These are phyloP conservation scores for Colletotrichum caudatum DNA, from an alignment of 2,329 filamentous ascomycete genomes.

Conservation along the genomic window DNA sequence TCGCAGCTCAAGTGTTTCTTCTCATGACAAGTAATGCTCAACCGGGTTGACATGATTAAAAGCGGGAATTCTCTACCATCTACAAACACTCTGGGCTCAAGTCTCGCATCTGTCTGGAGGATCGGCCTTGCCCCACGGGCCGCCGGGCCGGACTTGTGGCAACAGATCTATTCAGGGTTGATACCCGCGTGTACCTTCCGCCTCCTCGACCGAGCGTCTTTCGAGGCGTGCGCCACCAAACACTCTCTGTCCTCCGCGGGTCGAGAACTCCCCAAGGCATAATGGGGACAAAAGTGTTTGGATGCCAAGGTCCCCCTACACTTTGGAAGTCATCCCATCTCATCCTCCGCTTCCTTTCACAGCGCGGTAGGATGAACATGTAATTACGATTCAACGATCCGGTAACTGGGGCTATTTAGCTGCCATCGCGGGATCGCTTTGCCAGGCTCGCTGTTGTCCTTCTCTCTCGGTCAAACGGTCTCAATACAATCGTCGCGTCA, in stretches of 20 bases:
- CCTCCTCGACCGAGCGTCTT: neutral
- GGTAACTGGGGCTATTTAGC: neutral
- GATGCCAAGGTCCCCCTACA: neutral
- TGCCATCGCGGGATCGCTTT: neutral
- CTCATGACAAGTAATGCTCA: neutral
- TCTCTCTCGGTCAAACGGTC: no score
- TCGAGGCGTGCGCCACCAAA: conserved; percentile 3
- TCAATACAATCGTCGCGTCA: neutral
- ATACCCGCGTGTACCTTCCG: neutral
- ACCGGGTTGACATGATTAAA: neutral
- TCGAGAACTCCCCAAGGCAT: neutral
- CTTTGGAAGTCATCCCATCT: neutral
- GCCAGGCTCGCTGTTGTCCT: neutral
- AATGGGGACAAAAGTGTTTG: neutral
- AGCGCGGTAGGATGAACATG: neutral
- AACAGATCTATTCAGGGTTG: neutral
- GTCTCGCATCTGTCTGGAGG: neutral
- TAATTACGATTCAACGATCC: no score
- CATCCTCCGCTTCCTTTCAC: no score
- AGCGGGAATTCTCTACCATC: neutral
- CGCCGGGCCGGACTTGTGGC: neutral
- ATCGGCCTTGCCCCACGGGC: neutral
- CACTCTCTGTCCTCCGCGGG: neutral
- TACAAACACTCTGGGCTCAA: neutral
- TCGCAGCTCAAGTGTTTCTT: neutral